Conservation (phyloP, 768 basidiomycete species). For the Russula compacta region DNA sequence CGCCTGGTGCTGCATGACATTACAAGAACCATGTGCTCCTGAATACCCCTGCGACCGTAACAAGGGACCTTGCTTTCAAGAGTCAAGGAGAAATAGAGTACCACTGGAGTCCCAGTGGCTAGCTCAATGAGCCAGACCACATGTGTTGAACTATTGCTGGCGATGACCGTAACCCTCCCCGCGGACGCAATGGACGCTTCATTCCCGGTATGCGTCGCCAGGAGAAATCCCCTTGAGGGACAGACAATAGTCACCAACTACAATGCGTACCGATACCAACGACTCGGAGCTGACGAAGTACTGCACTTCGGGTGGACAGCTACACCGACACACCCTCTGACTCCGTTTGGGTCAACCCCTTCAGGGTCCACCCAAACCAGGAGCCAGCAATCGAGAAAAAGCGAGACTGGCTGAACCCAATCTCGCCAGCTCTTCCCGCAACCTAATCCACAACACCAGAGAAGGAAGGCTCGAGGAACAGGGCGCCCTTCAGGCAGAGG, state of each 20-base stretch:
- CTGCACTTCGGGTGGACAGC: background rate
- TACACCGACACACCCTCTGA: background rate
- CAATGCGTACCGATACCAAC: background rate
- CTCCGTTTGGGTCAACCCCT: constrained; percentile 2
- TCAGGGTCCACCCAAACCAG: background rate
- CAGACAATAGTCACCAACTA: background rate
- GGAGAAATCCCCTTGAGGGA: constrained; percentile 9
- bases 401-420: background rate
- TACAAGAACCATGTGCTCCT: background rate
- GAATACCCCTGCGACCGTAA: background rate
- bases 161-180: background rate
- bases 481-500: constrained; percentile 1
- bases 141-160: background rate
- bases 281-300: background rate
- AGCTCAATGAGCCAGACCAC: background rate
- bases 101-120: no score
- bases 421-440: background rate
- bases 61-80: background rate
- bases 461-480: background rate
- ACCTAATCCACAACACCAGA: background rate
- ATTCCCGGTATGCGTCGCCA: background rate
- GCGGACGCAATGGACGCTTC: background rate
- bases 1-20: background rate
- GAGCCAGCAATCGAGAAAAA: background rate
- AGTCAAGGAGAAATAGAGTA: background rate